Base-by-base conservation (phyloP, 108 stramenopile species). In the Mediolabrus comicus region DNA sequence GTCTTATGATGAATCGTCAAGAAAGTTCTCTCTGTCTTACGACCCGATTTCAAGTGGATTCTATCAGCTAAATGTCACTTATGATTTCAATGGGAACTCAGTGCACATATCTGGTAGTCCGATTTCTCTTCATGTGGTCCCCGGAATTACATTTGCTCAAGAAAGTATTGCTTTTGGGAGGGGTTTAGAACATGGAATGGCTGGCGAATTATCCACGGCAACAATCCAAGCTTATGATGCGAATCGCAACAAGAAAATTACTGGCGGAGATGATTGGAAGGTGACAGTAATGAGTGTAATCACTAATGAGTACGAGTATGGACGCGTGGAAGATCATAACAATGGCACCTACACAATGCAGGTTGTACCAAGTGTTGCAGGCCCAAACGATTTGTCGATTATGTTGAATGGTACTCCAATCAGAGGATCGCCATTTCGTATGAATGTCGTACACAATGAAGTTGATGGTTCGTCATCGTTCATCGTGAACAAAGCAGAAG, bases 91-190 rank as follows among this genome's bases (percentile, higher is more conserved):
- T 22, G 17, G 19, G 14, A 25, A 51, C 30, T 53, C 13, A 46
- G 24, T 64, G 38, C 80, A 81, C 33, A 76, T 81, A 11, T 75
- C 65, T 32, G 80, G 80, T 0, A 75, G 74, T 28, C 80, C 80
- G 0, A 76, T 81, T 35, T 22, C 67, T 33, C 69, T 81, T 17
- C 13, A 59, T 49, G 49, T 58, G 4, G 12, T 53, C 13, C 74
- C 80, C 4, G 74, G 69, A 8, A 16, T 19, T 3, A 81, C 80
- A 11, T 81, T 71, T 54, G 62, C 74, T 22, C 60, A 60, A 8
- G 59, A 65, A n/a, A 71, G 74, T 35, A 31, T 66, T 35, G 74
- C 69, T 4, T 59, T 34, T 25, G 79, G 73, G 4, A 28, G 62
- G 38, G 80, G 74, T 4, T 36, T 81, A 7, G 35, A 71, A 35